phyloP scores from a whole-genome alignment of 2,329 filamentous ascomycete genomes.

The Talaromyces sp. region DNA sequence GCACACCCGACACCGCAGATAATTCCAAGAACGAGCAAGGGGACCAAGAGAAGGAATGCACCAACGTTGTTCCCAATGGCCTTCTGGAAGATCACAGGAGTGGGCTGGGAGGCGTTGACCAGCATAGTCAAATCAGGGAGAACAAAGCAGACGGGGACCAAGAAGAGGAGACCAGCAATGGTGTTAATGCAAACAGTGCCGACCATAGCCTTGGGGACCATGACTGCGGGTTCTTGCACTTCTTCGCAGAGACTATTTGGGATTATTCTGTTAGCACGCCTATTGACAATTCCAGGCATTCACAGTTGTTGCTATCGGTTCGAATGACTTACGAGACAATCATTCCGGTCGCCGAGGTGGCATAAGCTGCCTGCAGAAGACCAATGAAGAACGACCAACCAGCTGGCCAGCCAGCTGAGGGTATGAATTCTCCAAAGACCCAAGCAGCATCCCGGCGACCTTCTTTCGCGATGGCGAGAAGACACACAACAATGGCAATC shows the following conservation, averaged over 20 bases:
- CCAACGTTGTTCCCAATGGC: conserved; percentile 70
- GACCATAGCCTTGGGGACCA: conserved; percentile 70
- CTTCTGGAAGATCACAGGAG: conserved; percentile 72
- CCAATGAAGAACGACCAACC: conserved; percentile 74
- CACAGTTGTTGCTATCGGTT: neutral
- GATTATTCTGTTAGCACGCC: neutral
- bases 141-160: conserved; percentile 74
- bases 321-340: conserved; percentile 66
- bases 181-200: conserved; percentile 66
- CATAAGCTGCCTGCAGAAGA: conserved; percentile 65
- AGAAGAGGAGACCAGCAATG: conserved; percentile 65
- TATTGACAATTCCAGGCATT: conserved; percentile 9
- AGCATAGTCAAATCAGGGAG: conserved; percentile 66
- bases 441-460: conserved; percentile 65
- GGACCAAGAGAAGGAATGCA: conserved; percentile 71
- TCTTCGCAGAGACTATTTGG: conserved; percentile 66
- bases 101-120: conserved; percentile 68
- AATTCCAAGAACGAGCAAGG: conserved; percentile 69
- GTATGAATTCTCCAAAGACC: conserved; percentile 59
- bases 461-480: conserved; percentile 67
- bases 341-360: conserved; percentile 73
- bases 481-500: conserved; percentile 66
- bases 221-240: conserved; percentile 63
- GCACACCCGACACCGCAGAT: conserved; percentile 72
- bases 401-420: conserved; percentile 67